phyloP scores from a whole-genome alignment of 169 alveolate species.

The Eimeria necatrix region DNA sequence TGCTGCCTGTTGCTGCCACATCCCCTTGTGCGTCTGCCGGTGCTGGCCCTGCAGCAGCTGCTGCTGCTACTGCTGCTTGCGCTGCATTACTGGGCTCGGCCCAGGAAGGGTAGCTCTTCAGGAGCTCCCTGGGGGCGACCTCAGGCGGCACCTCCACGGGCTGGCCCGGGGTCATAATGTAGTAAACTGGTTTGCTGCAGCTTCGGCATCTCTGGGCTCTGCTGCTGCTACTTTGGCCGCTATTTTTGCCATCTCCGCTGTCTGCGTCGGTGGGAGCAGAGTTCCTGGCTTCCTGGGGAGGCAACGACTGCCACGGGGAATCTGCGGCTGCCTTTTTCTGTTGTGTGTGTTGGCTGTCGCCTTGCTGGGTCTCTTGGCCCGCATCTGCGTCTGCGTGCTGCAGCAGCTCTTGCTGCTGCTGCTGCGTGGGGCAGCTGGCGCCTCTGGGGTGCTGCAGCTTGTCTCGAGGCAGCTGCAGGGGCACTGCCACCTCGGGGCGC shows the following conservation, averaged over 20 bases:
- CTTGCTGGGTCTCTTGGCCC: background rate
- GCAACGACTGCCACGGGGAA: background rate
- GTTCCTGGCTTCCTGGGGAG: background rate
- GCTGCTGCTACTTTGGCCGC: constrained; percentile 1
- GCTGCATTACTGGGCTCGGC: constrained; percentile 27
- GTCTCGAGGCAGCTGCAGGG: constrained; percentile 32
- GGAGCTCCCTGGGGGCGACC: constrained; percentile 5
- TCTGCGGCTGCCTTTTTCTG: background rate
- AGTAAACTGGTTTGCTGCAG: constrained; percentile 47
- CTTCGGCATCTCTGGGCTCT: constrained; percentile 7
- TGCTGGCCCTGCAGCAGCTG: constrained; percentile 19
- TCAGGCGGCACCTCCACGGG: constrained; percentile 5
- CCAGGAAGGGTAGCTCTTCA: constrained; percentile 12
- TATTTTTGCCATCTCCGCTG: background rate
- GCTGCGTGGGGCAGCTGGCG: background rate
- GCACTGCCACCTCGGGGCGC: background rate
- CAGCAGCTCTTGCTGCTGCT: constrained; percentile 44
- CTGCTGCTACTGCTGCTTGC: constrained; percentile 53
- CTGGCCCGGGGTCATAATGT: constrained; percentile 40
- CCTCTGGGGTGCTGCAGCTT: background rate
- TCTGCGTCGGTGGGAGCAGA: background rate
- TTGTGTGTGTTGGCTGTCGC: background rate
- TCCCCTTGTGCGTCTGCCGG: background rate
- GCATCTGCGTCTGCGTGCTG: constrained; percentile 1
- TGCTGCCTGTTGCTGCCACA: background rate